Base-by-base conservation (phyloP, 2,329 filamentous ascomycete genomes). In the Blastomyces parvus region DNA sequence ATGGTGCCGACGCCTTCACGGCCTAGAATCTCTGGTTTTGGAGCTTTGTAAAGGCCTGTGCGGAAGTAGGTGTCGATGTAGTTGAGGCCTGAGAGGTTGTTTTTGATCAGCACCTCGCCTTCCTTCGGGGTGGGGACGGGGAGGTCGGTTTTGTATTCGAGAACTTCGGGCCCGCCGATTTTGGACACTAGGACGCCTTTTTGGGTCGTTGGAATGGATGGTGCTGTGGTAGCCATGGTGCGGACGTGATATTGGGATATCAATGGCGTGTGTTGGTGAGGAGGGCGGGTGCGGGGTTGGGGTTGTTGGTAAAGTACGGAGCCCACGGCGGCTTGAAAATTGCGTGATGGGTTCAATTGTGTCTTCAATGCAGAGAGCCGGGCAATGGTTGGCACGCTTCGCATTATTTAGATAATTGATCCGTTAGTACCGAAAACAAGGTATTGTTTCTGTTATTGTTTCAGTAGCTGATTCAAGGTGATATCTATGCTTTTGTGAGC, bases 11-110 rank as follows among this genome's bases (percentile, higher is more conserved):
- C 83, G 64, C 83, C 89, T 79, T 97, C 92, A 70, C 88, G 87
- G 66, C 92, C 91, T 25, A 93, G 86, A 60, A 87, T 86, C 69
- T 89, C 83, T 4, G 91, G 92, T 69, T 89, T 85, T 1, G 78
- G 73, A 0, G 88, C 82, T 0, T 86, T 79, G 80, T 96, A 96
- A 60, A 96, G 84, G 13, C 92, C 92, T 14, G 83, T 86, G 73
- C 92, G 90, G 83, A 92, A 95, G 78, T 96, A 96, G 48, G 84
- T 96, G 76, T 96, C 92, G 71, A 96, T 95, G 78, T 84, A 96
- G 78, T 96, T 96, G 65, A 96, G 80, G 64, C 91, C 92, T 59
- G 88, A 82, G 73, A 84, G 89, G 67, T 87, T 84, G 76, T 96
- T 96, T 76, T 88, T 88, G 64, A 96, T 84, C 3, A 96, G 83